These are phyloP conservation scores for Penicillium freii DNA, from an alignment of 2,329 filamentous ascomycete species.

Conservation along the genomic window DNA sequence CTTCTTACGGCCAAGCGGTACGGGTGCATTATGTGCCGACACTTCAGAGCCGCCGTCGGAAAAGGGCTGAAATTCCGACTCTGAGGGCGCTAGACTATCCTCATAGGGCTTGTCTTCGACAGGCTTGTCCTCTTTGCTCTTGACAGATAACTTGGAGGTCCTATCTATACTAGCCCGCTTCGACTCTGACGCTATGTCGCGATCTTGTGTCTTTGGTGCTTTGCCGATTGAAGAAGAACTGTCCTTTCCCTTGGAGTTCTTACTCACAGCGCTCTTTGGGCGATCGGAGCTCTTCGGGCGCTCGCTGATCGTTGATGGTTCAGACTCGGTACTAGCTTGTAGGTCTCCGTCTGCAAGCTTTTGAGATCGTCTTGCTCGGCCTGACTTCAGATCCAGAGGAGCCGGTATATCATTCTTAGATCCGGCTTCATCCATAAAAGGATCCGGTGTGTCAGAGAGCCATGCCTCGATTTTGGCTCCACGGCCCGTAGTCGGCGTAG, in stretches of 20 bases:
- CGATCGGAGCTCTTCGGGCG: slow-evolving; percentile 16
- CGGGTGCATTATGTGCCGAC: slow-evolving; percentile 38
- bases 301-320: slow-evolving; percentile 27
- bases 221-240: slow-evolving; percentile 15
- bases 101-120: slow-evolving; percentile 17
- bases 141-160: slow-evolving; percentile 13
- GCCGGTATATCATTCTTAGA: slow-evolving; percentile 40
- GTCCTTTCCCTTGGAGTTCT: slow-evolving; percentile 23
- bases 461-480: slow-evolving; percentile 61
- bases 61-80: slow-evolving; percentile 28
- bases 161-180: slow-evolving; percentile 27
- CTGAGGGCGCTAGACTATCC: slow-evolving; percentile 29
- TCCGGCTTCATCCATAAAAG: slow-evolving; percentile 49
- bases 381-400: slow-evolving; percentile 43
- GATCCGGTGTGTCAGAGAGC: slow-evolving; percentile 58
- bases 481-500: slow-evolving; percentile 39
- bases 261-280: slow-evolving; percentile 25
- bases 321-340: slow-evolving; percentile 17
- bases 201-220: slow-evolving; percentile 9
- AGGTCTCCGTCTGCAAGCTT: slow-evolving; percentile 25
- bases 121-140: slow-evolving; percentile 16
- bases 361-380: slow-evolving; percentile 32
- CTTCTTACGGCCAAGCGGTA: slow-evolving; percentile 43
- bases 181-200: background rate
- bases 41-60: slow-evolving; percentile 40